Evolutionary conservation across 2,329 filamentous ascomycete species (phyloP).

Genomic region (Cladosporium sp.): DNA sequence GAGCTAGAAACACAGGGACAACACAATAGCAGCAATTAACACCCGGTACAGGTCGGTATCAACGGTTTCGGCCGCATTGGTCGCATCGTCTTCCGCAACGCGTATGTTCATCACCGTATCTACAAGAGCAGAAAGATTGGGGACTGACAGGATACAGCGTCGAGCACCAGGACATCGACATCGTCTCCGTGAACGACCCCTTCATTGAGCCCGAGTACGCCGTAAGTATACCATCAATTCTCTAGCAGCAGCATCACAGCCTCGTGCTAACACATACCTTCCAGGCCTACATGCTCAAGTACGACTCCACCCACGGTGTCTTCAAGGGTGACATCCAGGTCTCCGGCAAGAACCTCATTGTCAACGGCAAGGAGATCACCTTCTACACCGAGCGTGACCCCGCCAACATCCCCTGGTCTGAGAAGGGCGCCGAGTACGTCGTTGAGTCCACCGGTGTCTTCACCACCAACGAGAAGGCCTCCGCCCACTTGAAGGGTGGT

Average conservation of each 20-base stretch:
- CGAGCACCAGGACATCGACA: conserved; percentile 83
- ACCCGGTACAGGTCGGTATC: conserved; percentile 78
- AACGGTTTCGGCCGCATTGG: conserved; percentile 99
- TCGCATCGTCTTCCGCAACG: conserved; percentile 98
- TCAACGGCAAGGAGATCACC: conserved; percentile 93
- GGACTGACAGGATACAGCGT: conserved; percentile 51
- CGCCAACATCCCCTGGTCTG: conserved; percentile 82
- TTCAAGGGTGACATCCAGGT: conserved; percentile 91
- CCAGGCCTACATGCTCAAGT: conserved; percentile 99
- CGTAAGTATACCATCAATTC: conserved; percentile 60
- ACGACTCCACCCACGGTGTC: conserved; percentile 93
- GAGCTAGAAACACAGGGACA: neutral
- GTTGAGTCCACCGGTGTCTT: conserved; percentile 99
- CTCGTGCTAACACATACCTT: neutral
- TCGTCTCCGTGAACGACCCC: conserved; percentile 98
- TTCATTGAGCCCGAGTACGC: conserved; percentile 99
- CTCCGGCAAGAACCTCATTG: conserved; percentile 69
- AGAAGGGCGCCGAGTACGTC: conserved; percentile 87
- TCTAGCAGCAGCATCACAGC: neutral
- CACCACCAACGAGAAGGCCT: conserved; percentile 97
- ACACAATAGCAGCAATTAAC: conserved; percentile 22
- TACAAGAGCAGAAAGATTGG: neutral
- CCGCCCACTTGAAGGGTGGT: conserved; percentile 89
- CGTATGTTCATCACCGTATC: conserved; percentile 54
- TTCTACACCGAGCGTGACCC: conserved; percentile 96